Base-by-base conservation (phyloP, 208 protist genomes). In the Wallacemonas rigidus region DNA sequence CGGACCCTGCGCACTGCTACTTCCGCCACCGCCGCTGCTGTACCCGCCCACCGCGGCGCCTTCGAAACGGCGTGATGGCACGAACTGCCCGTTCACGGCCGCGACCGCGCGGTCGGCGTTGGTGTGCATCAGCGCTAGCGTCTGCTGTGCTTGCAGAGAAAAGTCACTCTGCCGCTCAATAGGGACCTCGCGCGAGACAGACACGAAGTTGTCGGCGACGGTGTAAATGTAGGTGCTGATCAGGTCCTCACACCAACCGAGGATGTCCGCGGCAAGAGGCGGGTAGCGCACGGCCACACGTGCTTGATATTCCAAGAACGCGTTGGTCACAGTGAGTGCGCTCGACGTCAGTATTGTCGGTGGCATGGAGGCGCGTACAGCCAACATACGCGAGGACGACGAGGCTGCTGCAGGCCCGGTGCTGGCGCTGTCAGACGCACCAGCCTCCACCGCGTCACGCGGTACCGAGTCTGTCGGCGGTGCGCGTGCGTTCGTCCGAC, bases 121-220 rank as follows among this genome's bases (percentile, higher is more conserved):
- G 12, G 71, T 72, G 61, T 79, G 88, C 78, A 91, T 82, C 65
- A 85, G 69, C 15, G 73, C 67, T 45, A 95, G 69, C 17, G 80
- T 69, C 6, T 71, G 72, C 76, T 91, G 88, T 43, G 80, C 67
- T 2, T 55, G 26, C 17, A 62, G 62, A 9, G 87, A 87, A 61
- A 94, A 82, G 71, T 93, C 84, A 48, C 79, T 83, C 69, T 96
- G 91, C 45, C 90, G 63, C 74, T 94, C 88, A 55, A 96, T 76
- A 6, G 76, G 82, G 55, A 93, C 85, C 38, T 56, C 82, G 48
- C 86, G 77, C 1, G 91, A 94, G 53, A 93, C 80, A 17, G 89
- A 94, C 44, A 96, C 87, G 72, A 96, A 96, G 79, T 85, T 96
- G 75, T 93, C 91, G 45, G 86, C 79, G 9, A 93, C 84, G 26